Conservation (phyloP, 768 basidiomycete genomes). For the Phaeolepiota aurea region DNA sequence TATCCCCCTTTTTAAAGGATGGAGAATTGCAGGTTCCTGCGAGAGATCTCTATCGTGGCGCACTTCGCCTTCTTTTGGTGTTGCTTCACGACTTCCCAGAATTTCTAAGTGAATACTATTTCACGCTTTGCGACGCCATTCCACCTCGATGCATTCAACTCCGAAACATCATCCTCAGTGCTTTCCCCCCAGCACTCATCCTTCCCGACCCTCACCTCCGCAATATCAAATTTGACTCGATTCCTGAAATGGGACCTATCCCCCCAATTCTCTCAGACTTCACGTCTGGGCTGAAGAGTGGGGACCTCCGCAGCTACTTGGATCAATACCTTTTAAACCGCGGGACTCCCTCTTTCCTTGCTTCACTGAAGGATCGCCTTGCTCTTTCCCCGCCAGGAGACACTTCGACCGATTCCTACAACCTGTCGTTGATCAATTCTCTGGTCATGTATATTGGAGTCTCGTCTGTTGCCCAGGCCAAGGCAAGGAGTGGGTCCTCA, state of each 20-base stretch:
- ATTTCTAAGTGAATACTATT: conserved; percentile 95
- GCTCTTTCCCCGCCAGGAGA: conserved; percentile 39
- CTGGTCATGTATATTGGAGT: conserved; percentile 96
- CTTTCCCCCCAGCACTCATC: conserved; percentile 75
- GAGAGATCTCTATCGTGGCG: conserved; percentile 83
- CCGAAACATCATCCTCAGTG: conserved; percentile 92
- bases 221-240: conserved; percentile 61
- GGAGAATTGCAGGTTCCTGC: conserved; percentile 74
- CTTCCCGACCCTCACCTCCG: conserved; percentile 86
- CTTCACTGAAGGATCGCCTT: conserved; percentile 75
- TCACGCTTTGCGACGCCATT: conserved; percentile 89
- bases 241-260: conserved; percentile 87
- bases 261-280: conserved; percentile 92
- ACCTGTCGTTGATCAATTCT: conserved; percentile 85
- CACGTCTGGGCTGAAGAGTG: conserved; percentile 68
- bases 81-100: conserved; percentile 99
- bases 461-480: conserved; percentile 83
- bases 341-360: conserved; percentile 60
- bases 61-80: conserved; percentile 85
- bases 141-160: conserved; percentile 92
- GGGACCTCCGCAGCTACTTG: conserved; percentile 70
- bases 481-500: conserved; percentile 74
- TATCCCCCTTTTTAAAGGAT: conserved; percentile 83
- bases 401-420: conserved; percentile 56
- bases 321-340: conserved; percentile 83